phyloP scores from a whole-genome alignment of 768 basidiomycete species.

The Tylopilus balloui region DNA sequence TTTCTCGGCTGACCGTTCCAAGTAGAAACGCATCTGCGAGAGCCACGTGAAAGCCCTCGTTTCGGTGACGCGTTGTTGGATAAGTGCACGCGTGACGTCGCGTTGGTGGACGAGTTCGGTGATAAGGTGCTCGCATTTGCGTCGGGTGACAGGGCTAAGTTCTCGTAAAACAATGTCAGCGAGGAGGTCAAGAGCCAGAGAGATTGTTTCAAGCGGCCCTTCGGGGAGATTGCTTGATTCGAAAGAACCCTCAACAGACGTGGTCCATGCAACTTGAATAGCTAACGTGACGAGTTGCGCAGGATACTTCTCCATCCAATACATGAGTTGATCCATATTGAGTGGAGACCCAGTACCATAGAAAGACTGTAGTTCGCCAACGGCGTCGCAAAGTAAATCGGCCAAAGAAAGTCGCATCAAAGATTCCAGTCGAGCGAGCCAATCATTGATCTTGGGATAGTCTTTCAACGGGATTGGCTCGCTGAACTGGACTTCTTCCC shows the following conservation, averaged over 20 bases:
- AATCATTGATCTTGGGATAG: slow-evolving; percentile 97
- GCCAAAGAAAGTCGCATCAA: slow-evolving; percentile 93
- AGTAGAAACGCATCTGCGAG: slow-evolving; percentile 98
- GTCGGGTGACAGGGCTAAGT: slow-evolving; percentile 83
- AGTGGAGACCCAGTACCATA: slow-evolving; percentile 64
- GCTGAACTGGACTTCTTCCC: slow-evolving; percentile 86
- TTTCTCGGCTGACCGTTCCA: slow-evolving; percentile 64
- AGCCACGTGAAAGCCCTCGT: slow-evolving; percentile 84
- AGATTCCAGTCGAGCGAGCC: slow-evolving; percentile 87
- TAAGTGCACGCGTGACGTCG: slow-evolving; percentile 83
- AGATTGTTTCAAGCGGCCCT: slow-evolving; percentile 65
- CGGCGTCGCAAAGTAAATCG: slow-evolving; percentile 71
- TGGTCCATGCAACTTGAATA: slow-evolving; percentile 92
- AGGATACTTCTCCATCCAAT: slow-evolving; percentile 92
- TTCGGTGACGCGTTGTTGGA: slow-evolving; percentile 59
- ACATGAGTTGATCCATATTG: slow-evolving; percentile 65
- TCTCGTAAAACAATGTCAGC: slow-evolving; percentile 95
- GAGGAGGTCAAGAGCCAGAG: slow-evolving; percentile 86
- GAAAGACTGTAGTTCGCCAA: slow-evolving; percentile 74
- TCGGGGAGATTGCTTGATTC: slow-evolving; percentile 54
- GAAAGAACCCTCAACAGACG: slow-evolving; percentile 69
- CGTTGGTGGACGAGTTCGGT: slow-evolving; percentile 98
- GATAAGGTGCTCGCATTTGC: slow-evolving; percentile 98
- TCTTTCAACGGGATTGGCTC: slow-evolving; percentile 85
- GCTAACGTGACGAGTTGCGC: slow-evolving; percentile 97